Base-by-base conservation (phyloP, 1,284 basidiomycete genomes). In the Ustilago sp. region DNA sequence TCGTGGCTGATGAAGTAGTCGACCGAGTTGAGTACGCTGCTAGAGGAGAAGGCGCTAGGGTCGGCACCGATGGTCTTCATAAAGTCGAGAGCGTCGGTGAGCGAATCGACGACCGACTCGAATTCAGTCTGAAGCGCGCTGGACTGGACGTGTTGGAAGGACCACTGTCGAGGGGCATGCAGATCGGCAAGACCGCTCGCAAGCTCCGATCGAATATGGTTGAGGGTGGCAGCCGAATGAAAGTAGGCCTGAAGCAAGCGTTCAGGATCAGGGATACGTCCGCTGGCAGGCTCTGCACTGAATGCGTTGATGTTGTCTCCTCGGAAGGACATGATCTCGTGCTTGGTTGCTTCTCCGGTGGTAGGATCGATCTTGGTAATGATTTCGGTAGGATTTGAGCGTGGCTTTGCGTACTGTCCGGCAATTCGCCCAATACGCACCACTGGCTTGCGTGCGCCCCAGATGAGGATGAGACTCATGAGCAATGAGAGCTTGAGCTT, bases 1-100 rank as follows among this genome's bases (percentile, higher is more conserved):
- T 98, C 95, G 85, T 97, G 95, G 85, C 93, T 95, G 68, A 93
- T 95, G 88, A 93, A 98, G 81, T 98, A 92, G 86, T 98, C 95
- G 7, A 96, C 94, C 80, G 94, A 94, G 59, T 93, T 93, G 19
- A 95, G 89, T 2, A 92, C 92, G 55, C 17, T 90, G 89, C 3
- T 92, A 91, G 17, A 89, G 0, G 89, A 87, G 61, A 90, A 89
- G 11, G 66, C 65, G 65, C 72, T 69, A 4, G 81, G 81, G 53
- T 85, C 82, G 9, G 90, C 89, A 11, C 94, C 94, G 62, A 98
- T 93, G 0, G 94, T 95, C 35, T 90, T 90, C 86, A 94, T 94
- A 85, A 99, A 99, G 84, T 97, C 94, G 28, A 99, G 89, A 2
- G 94, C 93, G 82, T 98, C 94, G 12, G 93, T 91, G 58, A 99